These are phyloP conservation scores for Erysimum cheiranthoides DNA, from an alignment of 345 rosid species.

Conservation along the genomic window DNA sequence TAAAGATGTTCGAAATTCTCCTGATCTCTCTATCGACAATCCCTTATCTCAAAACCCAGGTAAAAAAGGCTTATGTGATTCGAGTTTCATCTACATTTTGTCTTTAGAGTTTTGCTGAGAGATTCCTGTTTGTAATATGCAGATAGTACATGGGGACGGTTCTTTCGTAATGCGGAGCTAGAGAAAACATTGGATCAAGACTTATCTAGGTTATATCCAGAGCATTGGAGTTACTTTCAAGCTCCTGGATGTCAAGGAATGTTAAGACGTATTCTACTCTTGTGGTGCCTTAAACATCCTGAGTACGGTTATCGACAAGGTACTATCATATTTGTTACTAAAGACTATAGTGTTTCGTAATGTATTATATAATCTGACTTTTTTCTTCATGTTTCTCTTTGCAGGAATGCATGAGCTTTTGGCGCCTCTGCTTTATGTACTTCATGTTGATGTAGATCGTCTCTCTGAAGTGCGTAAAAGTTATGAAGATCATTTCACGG, in stretches of 20 bases:
- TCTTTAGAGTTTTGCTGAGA: constrained; percentile 3
- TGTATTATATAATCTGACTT: constrained; percentile 13
- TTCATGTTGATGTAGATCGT: constrained; percentile 81
- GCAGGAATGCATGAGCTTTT: constrained; percentile 97
- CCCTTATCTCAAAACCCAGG: constrained; percentile 98
- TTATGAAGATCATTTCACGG: constrained; percentile 85
- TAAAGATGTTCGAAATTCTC: constrained; percentile 65
- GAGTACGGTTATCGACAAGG: constrained; percentile 92
- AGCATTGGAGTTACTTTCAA: constrained; percentile 92
- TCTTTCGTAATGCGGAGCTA: constrained; percentile 90
- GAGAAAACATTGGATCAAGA: constrained; percentile 97
- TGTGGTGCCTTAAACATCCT: constrained; percentile 96
- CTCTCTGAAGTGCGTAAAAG: constrained; percentile 82
- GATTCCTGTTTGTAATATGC: constrained; percentile 22
- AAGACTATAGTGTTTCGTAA: background rate
- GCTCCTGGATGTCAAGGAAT: constrained; percentile 97
- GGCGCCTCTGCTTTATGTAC: constrained; percentile 92
- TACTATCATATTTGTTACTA: constrained; percentile 11
- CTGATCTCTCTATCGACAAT: constrained; percentile 80
- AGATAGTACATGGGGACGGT: constrained; percentile 98
- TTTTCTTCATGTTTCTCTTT: constrained; percentile 25
- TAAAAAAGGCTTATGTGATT: constrained; percentile 30
- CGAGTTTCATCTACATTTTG: constrained; percentile 1
- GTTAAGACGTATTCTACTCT: constrained; percentile 80
- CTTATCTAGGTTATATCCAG: constrained; percentile 91